phyloP scores from a whole-genome alignment of 2,329 filamentous ascomycete species.

The Mycosphaerella sp. region DNA sequence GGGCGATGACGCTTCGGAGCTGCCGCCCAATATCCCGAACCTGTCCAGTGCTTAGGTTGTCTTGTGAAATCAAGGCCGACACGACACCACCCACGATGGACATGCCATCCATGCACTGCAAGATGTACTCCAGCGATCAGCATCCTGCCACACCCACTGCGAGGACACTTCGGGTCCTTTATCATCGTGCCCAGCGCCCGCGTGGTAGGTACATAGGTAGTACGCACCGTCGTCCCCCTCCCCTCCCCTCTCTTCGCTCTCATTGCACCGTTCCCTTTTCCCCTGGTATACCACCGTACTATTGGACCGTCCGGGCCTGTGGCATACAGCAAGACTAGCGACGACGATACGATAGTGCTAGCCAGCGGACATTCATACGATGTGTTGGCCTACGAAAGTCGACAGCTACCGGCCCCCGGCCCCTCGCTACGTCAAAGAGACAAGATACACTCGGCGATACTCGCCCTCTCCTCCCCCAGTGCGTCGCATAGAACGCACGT shows the following conservation, averaged over 20 bases:
- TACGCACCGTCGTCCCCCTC: not conserved
- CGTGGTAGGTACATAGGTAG: not conserved
- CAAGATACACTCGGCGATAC: conserved; percentile 16
- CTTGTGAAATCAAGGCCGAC: not conserved
- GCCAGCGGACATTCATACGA: not conserved
- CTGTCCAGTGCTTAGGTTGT: not conserved
- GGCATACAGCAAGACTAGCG: not conserved
- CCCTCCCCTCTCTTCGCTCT: conserved; percentile 1
- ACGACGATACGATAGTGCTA: not conserved
- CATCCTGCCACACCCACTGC: conserved; percentile 1
- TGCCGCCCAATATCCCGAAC: not conserved
- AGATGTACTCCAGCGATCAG: conserved; percentile 1
- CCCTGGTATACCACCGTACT: too few species aligned
- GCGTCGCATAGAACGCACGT: conserved; percentile 20
- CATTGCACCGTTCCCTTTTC: not conserved
- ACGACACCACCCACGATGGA: not conserved
- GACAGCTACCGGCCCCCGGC: conserved; percentile 15
- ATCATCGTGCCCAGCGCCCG: conserved; percentile 1
- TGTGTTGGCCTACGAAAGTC: conserved; percentile 10
- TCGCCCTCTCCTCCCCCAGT: conserved; percentile 20
- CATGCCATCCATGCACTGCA: conserved; percentile 8
- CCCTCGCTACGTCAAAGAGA: conserved; percentile 8
- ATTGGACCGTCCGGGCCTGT: not conserved
- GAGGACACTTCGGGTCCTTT: not conserved
- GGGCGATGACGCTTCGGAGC: not conserved